Conservation (phyloP, 78 protist species). For the Anaeramoeba ignava region DNA sequence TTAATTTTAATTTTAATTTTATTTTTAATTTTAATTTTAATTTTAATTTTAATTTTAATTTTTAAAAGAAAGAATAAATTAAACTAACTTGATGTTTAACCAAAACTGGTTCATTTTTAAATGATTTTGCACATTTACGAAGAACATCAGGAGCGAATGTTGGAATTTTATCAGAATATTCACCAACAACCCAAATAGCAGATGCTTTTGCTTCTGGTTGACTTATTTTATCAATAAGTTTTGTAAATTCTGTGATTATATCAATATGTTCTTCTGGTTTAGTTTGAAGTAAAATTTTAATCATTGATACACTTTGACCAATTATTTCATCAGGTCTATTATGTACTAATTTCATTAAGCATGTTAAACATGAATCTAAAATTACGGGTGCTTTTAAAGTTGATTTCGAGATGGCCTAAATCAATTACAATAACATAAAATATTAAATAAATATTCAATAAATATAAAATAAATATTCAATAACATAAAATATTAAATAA, state of each 20-base stretch:
- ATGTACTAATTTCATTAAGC: not conserved
- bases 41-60: no score
- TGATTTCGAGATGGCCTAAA: not conserved
- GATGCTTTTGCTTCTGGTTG: not conserved
- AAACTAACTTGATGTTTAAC: not conserved
- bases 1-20: no score
- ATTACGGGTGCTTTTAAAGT: not conserved
- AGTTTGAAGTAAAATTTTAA: not conserved
- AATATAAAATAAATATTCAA: no score
- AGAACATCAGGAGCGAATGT: not conserved
- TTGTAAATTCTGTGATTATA: not conserved
- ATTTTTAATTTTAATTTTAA: no score
- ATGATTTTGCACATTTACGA: not conserved
- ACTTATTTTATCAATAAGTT: not conserved
- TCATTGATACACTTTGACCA: not conserved
- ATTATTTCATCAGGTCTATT: not conserved
- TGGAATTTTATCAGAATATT: not conserved
- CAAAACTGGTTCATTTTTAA: not conserved
- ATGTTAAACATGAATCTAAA: not conserved
- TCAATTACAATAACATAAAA: no score
- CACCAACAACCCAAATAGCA: not conserved
- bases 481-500: no score
- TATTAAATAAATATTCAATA: no score
- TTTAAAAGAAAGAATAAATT: no score
- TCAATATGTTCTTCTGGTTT: not conserved